These are phyloP conservation scores for Mycena chlorophos DNA, from an alignment of 768 basidiomycete species.

Conservation along the genomic window DNA sequence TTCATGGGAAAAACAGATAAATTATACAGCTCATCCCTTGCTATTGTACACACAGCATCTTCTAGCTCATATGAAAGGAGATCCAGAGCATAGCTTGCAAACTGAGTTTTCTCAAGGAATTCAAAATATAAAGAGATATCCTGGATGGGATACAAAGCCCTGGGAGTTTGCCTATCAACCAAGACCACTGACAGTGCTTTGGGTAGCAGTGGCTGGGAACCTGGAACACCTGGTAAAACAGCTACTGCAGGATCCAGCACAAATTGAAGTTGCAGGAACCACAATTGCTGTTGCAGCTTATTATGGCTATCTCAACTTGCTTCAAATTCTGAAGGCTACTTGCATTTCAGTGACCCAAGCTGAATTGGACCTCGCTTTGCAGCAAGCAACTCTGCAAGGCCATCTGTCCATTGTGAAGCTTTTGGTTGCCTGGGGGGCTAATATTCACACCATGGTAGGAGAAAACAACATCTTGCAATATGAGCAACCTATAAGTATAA, in stretches of 20 bases:
- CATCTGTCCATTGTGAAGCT: no score
- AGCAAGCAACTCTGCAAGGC: no score
- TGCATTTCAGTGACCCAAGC: no score
- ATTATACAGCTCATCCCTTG: neutral
- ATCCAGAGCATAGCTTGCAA: neutral
- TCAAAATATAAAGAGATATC: neutral
- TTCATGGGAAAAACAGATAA: neutral
- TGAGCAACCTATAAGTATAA: no score
- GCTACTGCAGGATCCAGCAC: neutral
- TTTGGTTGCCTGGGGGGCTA: no score
- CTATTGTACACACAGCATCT: neutral
- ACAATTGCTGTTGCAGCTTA: neutral
- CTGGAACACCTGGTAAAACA: neutral
- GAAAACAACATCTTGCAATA: no score
- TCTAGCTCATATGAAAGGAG: neutral
- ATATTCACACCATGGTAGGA: no score
- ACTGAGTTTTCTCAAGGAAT: neutral
- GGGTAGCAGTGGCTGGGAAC: no score
- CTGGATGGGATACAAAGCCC: no score
- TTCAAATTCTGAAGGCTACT: neutral
- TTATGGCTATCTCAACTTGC: neutral
- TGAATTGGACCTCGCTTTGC: no score
- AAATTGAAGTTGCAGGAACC: neutral
- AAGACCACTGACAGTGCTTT: no score
- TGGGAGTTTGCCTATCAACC: no score